Base-by-base conservation (phyloP, 495 filamentous ascomycete species). In the Trichocladium antarcticum region DNA sequence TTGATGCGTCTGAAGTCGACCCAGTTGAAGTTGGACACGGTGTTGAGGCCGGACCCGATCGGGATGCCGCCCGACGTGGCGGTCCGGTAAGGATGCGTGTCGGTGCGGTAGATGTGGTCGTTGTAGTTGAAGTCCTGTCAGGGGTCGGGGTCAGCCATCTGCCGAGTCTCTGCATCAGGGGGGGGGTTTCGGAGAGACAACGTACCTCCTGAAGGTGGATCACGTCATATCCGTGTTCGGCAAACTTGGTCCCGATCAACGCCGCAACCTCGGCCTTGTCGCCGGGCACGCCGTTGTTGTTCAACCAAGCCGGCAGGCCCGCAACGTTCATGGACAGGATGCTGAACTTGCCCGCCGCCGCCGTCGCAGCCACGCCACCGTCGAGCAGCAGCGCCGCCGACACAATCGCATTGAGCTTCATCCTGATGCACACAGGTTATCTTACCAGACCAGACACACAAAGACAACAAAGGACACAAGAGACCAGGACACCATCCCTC, bases 81-180 rank as follows among this genome's bases (percentile, higher is more conserved):
- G 5, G 79, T 81, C 34, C 78, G 68, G 58, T 77, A 75, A 14
- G 71, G 67, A 57, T 81, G 78, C 35, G 56, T 63, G 56, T 80
- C 73, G 19, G 72, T 71, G 0, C 55, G 60, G 58, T 81, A 81
- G 47, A 82, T 66, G 45, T 69, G 59, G 6, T 74, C 74, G 55
- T 82, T 79, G 59, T 79, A 83, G 65, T 78, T 78, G 68, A 83
- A 83, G 57, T 83, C 77, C 71, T 65, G 41, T 35, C 27, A 2
- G 45, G 41, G 20, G 9, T 44, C 28, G 21, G 16, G 28, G 1
- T 15, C 3, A 37, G 6, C 35, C 55, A 31, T 50, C 11, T 38
- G 2, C 6, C 21, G 6, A 12, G 11, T 22, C 27, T 42, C 28
- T 21, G 37, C 27, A 10, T 10, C 27, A 29, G 5, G n/a, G 12